Evolutionary conservation across 441 rosid species (phyloP).

Genomic region (Macaranga tanarius): DNA sequence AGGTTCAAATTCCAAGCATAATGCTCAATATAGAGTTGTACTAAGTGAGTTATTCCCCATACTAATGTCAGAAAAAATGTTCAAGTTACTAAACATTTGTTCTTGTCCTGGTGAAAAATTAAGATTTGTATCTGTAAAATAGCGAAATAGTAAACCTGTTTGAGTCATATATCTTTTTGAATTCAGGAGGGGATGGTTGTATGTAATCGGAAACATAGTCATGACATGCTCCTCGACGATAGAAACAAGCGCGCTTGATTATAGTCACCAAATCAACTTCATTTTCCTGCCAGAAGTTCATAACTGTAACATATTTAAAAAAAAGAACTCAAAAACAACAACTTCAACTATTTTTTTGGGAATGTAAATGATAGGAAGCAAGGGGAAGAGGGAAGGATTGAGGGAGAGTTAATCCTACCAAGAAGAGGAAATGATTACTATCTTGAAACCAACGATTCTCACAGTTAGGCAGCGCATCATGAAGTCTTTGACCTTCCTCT

Average conservation of each 20-base stretch:
- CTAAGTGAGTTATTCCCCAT: neutral
- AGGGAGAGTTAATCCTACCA: constrained; percentile 48
- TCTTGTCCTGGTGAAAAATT: neutral
- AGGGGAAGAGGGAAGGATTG: neutral
- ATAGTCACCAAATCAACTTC: constrained; percentile 60
- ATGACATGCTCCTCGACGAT: constrained; percentile 57
- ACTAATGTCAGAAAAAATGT: neutral
- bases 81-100: neutral
- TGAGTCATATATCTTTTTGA: constrained; percentile 43
- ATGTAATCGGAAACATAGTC: constrained; percentile 64
- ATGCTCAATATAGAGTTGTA: neutral
- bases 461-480: constrained; percentile 41
- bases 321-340: constrained; percentile 5
- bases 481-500: constrained; percentile 64
- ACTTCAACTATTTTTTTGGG: neutral
- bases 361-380: neutral
- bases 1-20: neutral
- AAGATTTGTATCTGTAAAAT: neutral
- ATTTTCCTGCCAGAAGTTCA: constrained; percentile 56
- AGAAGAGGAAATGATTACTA: constrained; percentile 72
- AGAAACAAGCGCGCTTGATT: constrained; percentile 63
- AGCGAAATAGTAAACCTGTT: constrained; percentile 42
- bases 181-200: constrained; percentile 64
- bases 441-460: constrained; percentile 55
- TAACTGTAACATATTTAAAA: constrained; percentile 15